Conservation (phyloP, 441 rosid species). For the Pelargonium citronellum region DNA sequence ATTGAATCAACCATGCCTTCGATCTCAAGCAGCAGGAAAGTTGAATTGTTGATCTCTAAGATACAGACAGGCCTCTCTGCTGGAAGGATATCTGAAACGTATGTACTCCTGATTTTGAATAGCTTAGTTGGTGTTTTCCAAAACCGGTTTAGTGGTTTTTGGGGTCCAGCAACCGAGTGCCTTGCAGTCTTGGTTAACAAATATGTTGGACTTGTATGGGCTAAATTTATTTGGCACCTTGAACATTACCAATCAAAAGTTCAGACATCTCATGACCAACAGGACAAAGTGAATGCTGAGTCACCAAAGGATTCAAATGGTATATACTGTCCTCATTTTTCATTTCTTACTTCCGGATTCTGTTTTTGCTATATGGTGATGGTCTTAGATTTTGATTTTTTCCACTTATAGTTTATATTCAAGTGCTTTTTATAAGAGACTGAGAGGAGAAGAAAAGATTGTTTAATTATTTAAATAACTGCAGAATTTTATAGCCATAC, state of each 20-base stretch:
- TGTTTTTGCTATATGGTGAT: constrained; percentile 10
- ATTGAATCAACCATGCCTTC: constrained; percentile 67
- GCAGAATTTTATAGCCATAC: background rate
- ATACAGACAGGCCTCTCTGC: constrained; percentile 61
- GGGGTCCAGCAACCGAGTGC: constrained; percentile 74
- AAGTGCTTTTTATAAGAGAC: background rate
- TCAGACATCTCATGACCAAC: constrained; percentile 32
- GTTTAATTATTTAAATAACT: background rate
- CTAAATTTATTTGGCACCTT: constrained; percentile 48
- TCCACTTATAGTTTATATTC: background rate
- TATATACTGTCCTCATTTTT: constrained; percentile 26
- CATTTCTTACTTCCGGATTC: background rate
- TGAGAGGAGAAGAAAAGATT: background rate
- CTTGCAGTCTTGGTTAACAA: constrained; percentile 57
- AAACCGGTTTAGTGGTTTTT: constrained; percentile 56
- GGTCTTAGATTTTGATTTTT: background rate
- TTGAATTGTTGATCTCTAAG: constrained; percentile 46
- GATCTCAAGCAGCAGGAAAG: constrained; percentile 57
- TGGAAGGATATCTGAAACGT: constrained; percentile 57
- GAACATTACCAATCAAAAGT: constrained; percentile 41
- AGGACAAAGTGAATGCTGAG: constrained; percentile 30
- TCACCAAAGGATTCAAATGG: constrained; percentile 40
- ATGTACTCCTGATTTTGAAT: constrained; percentile 56
- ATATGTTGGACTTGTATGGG: constrained; percentile 56
- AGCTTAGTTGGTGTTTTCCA: constrained; percentile 73